Evolutionary conservation across 106 monocot genomes (phyloP), one percentile per base, ranked within the genome.

Genomic region (Xerophyta viscosa): DNA sequence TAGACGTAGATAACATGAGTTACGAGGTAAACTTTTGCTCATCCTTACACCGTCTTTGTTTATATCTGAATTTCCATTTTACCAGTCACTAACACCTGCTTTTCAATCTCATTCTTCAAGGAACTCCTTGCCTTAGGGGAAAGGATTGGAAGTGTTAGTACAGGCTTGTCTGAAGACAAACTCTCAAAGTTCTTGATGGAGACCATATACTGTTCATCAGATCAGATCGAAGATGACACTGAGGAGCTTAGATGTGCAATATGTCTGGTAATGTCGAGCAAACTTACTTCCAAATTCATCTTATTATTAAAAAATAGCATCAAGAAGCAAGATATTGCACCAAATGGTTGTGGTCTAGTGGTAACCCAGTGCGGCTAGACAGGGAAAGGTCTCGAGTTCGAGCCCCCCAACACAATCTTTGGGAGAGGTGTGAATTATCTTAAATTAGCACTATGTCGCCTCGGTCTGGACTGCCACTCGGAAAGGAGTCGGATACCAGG

Each of bases 1-100:
- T 83, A 19, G 77, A 83, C 50, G 41, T 77, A 46, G 83, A 83
- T 44, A 73, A 60, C 63, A 77, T 83, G 83, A 77, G 62, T 50
- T 83, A 83, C 31, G 83, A 83, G 83, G 83, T 83, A 31, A 19
- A 2, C 2, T 39, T n/a, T n/a, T n/a, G n/a, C n/a, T n/a, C n/a
- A n/a, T 18, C 1, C 10, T n/a, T n/a, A n/a, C n/a, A n/a, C n/a
- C n/a, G 23, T 23, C 33, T 23, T 27, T 18, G 10, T 49, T 26
- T 8, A 24, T 8, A 11, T 18, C 29, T 33, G 18, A 12, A 42
- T n/a, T n/a, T n/a, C n/a, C n/a, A n/a, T n/a, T n/a, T n/a, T n/a
- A n/a, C n/a, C n/a, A n/a, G n/a, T n/a, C 46, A 20, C 22, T 20
- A 23, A 47, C 20, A 19, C 46, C 46, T n/a, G n/a, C n/a, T 47